Conservation (phyloP, 2,329 filamentous ascomycete genomes). For the Trichothecium roseum region DNA sequence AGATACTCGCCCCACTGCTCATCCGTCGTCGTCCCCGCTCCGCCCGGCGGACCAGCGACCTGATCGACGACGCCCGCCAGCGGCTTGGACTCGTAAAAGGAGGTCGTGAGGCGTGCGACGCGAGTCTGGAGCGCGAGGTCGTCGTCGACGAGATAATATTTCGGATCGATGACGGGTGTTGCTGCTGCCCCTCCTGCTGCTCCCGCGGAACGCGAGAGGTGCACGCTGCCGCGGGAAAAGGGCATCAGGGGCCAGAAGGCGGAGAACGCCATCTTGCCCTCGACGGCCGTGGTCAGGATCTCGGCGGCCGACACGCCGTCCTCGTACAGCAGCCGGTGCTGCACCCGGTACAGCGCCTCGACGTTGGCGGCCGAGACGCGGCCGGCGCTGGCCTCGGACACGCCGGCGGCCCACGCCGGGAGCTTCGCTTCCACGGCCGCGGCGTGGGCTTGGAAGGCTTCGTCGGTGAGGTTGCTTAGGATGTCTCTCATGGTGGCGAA, state of each 20-base stretch:
- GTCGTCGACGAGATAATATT: constrained; percentile 23
- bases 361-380: constrained; percentile 19
- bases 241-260: constrained; percentile 26
- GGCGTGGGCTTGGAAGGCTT: background rate
- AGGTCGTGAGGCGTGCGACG: constrained; percentile 16
- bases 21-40: constrained; percentile 5
- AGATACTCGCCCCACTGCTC: constrained; percentile 8
- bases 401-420: constrained; percentile 17
- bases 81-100: constrained; percentile 18
- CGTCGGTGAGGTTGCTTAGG: constrained; percentile 17
- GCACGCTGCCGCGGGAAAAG: constrained; percentile 28
- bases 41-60: too few species aligned
- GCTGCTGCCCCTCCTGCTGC: too few species aligned
- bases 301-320: constrained; percentile 34
- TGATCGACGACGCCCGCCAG: too few species aligned
- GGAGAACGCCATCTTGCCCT: constrained; percentile 21
- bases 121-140: constrained; percentile 19
- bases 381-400: constrained; percentile 14
- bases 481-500: constrained; percentile 23
- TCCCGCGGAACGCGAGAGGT: too few species aligned
- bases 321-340: constrained; percentile 37
- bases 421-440: constrained; percentile 12
- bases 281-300: constrained; percentile 25
- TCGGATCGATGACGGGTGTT: constrained; percentile 24
- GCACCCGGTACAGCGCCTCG: constrained; percentile 28